Percentiles rank a stretch among this genome's conserved stretches.
Evolutionary conservation across 2,329 filamentous ascomycete species (phyloP).

Genomic region (Corinectria fuckeliana): DNA sequence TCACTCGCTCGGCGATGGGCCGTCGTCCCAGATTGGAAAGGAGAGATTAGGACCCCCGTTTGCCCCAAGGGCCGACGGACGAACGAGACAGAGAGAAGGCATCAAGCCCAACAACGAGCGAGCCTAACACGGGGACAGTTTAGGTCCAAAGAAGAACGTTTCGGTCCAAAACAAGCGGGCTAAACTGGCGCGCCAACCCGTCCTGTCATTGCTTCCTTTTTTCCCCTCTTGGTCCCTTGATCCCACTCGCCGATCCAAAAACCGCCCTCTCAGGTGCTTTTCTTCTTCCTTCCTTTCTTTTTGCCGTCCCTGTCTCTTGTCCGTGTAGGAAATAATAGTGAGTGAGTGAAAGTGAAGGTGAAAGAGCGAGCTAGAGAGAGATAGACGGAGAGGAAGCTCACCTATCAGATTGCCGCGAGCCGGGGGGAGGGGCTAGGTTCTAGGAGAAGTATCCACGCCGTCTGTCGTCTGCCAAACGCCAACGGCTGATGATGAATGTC

Average conservation of each 20-base stretch:
- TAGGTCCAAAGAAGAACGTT: constrained; percentile 21
- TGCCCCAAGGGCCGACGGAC: constrained; percentile 1
- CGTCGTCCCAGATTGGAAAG: constrained; percentile 9
- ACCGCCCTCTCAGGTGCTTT: constrained; percentile 16
- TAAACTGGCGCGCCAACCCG: constrained; percentile 16
- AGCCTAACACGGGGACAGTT: constrained; percentile 9
- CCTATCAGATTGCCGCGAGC: constrained; percentile 31
- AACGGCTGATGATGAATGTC: constrained; percentile 33
- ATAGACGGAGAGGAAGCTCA: constrained; percentile 4
- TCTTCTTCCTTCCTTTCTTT: background rate
- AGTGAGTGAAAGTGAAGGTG: too few relatives aligned
- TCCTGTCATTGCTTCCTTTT: constrained; percentile 28
- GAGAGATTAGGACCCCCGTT: constrained; percentile 11
- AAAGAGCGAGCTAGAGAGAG: background rate
- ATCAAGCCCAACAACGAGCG: constrained; percentile 9
- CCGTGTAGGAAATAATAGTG: background rate
- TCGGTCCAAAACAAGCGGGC: constrained; percentile 9
- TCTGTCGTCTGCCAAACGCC: constrained; percentile 11
- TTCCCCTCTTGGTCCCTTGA: constrained; percentile 8
- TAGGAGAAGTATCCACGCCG: constrained; percentile 23
- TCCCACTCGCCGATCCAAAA: constrained; percentile 25
- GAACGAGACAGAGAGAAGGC: background rate
- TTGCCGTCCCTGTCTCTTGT: background rate
- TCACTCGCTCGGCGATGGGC: constrained; percentile 10
- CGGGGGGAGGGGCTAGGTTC: constrained; percentile 21